Base-by-base conservation (phyloP, 306 rosid species). In the Gleditsia sinensis region DNA sequence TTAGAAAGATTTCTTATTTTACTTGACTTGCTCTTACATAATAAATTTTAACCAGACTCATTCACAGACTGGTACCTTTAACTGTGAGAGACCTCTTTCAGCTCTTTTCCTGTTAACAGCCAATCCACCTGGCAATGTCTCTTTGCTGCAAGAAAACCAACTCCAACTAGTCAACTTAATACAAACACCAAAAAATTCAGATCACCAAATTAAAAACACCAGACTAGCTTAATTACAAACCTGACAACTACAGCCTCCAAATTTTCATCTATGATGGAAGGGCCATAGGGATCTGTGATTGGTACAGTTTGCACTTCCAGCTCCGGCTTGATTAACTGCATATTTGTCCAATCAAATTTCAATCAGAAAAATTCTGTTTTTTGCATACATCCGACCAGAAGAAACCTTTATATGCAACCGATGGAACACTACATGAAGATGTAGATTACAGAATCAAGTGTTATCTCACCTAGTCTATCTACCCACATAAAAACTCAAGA, bases 161-260 rank as follows among this genome's bases (percentile, higher is more conserved):
- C 60, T 64, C 46, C 36, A 78, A 36, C 75, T 42, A 80, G 28
- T 55, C 33, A 69, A 43, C 12, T 4, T 7, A 36, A 2, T 4
- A 36, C 7, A 36, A 2, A 36, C 2, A 36, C 7, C 7, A 7
- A 42, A 42, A 42, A 10, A 12, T 42, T 42, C 17, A 42, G 49
- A 16, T 16, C 17, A 23, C 7, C 66, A 32, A n/a, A n/a, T n/a
- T n/a, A n/a, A n/a, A n/a, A n/a, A 24, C 28, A 68, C 30, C 40
- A 58, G 50, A 42, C 33, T 27, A 67, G 45, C 36, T 54, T n/a
- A 56, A 36, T 28, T 61, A 74, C 87, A 46, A 72, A 93, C 98
- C 98, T 93, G 70, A 91, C 98, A 64, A 93, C 74, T 64, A 93
- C 89, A 70, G 97, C 97, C 75, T 93, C 96, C 88, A 93, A 85